Evolutionary conservation across 1,139 yeast species (phyloP).

Genomic region (Dujonia santamariae): DNA sequence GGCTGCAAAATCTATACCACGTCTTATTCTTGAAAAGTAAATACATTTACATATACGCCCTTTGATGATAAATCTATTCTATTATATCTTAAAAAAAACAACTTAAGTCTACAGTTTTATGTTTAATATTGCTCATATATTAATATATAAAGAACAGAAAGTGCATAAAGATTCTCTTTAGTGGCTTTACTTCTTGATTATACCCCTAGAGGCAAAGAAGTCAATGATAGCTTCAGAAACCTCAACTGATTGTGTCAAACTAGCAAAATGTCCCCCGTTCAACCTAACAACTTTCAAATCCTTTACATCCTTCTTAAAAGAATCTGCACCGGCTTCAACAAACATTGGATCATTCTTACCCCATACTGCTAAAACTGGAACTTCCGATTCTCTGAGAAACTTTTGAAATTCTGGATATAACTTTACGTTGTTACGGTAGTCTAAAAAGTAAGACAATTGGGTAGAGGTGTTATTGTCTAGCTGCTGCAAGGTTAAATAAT

Average conservation of each 20-base stretch:
- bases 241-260: slow-evolving; percentile 25
- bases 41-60: no score
- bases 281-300: slow-evolving; percentile 21
- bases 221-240: slow-evolving; percentile 21
- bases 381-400: slow-evolving; percentile 25
- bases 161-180: no score
- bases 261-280: slow-evolving; percentile 41
- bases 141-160: no score
- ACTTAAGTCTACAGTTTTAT: no score
- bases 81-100: no score
- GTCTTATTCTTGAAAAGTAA: no score
- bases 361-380: slow-evolving; percentile 40
- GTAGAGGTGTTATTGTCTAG: slow-evolving; percentile 25
- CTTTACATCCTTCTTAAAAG: slow-evolving; percentile 29
- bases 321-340: slow-evolving; percentile 30
- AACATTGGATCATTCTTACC: slow-evolving; percentile 41
- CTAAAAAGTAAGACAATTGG: slow-evolving; percentile 32
- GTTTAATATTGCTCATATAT: no score
- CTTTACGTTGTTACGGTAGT: slow-evolving; percentile 30
- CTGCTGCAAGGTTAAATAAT: neutral
- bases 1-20: no score
- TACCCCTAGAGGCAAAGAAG: slow-evolving; percentile 1
- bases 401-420: slow-evolving; percentile 36
- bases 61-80: no score
- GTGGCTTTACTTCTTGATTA: slow-evolving; percentile 1